A percentile compares a stretch with the other conserved stretches of the same genome.
Evolutionary conservation across 495 filamentous ascomycete genomes (phyloP).

Genomic region (Aspergillus hancockii): DNA sequence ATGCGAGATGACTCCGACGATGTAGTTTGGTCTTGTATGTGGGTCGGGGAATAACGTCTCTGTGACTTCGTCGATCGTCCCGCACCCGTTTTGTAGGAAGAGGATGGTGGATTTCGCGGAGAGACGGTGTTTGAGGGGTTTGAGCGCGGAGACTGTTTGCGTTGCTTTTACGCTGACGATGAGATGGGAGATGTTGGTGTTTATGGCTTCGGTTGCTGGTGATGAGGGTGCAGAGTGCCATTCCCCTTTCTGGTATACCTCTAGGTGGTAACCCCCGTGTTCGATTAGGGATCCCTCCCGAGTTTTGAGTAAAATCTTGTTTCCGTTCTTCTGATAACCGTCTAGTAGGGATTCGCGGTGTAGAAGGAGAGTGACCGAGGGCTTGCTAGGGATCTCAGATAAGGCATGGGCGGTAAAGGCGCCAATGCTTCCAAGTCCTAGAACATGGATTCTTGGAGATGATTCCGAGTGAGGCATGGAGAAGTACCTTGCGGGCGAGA

Average conservation of each 20-base stretch:
- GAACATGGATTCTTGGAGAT: constrained; percentile 38
- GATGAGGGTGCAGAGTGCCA: constrained; percentile 8
- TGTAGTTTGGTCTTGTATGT: constrained; percentile 60
- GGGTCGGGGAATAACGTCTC: constrained; percentile 59
- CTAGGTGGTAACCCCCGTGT: constrained; percentile 9
- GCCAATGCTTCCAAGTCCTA: constrained; percentile 51
- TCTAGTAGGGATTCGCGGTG: constrained; percentile 27
- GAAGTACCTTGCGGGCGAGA: neutral
- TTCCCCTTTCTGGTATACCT: constrained; percentile 5
- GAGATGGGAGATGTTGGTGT: constrained; percentile 58
- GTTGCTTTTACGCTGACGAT: constrained; percentile 63
- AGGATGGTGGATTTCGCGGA: constrained; percentile 63
- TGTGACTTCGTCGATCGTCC: constrained; percentile 66
- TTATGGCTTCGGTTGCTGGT: constrained; percentile 13
- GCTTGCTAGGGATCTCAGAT: constrained; percentile 41
- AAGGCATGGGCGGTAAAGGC: constrained; percentile 51
- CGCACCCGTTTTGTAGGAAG: constrained; percentile 73
- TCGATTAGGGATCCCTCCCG: constrained; percentile 4
- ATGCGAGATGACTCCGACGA: constrained; percentile 67
- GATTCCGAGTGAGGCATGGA: neutral
- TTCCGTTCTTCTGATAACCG: constrained; percentile 10
- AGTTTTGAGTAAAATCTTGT: constrained; percentile 10
- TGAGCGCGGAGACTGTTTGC: constrained; percentile 52
- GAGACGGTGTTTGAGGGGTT: constrained; percentile 56
- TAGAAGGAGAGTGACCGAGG: constrained; percentile 49